These are phyloP conservation scores for Hordeum pubiflorum DNA, from an alignment of 202 grass and related monocot species.

Conservation along the genomic window DNA sequence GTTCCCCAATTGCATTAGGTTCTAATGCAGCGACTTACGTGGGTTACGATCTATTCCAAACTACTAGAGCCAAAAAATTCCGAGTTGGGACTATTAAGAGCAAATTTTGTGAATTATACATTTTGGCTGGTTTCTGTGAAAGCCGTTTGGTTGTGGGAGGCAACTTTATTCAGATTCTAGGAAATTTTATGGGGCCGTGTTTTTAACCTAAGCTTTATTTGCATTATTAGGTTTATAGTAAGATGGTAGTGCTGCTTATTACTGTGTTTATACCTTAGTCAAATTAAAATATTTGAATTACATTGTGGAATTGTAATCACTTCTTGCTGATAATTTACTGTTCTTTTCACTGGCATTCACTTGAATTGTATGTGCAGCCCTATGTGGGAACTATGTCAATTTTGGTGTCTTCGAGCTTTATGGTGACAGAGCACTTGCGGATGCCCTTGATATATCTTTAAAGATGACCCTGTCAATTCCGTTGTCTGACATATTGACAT, in stretches of 20 bases:
- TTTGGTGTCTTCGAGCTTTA: slow-evolving; percentile 99
- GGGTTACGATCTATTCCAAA: background rate
- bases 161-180: slow-evolving; percentile 9
- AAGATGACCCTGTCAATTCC: slow-evolving; percentile 94
- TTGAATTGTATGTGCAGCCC: slow-evolving; percentile 46
- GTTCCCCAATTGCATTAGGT: background rate
- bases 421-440: slow-evolving; percentile 87
- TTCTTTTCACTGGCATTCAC: slow-evolving; percentile 23
- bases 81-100: background rate
- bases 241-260: background rate
- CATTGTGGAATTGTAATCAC: slow-evolving; percentile 3
- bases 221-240: background rate
- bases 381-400: slow-evolving; percentile 95
- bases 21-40: background rate
- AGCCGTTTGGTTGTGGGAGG: background rate
- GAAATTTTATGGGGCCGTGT: background rate
- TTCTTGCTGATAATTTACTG: slow-evolving; percentile 19
- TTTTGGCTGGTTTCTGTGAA: slow-evolving; percentile 10
- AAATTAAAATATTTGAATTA: background rate
- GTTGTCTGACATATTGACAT: slow-evolving; percentile 76
- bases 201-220: background rate
- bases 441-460: slow-evolving; percentile 91
- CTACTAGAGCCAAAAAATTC: background rate
- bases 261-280: background rate
- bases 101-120: background rate